Conservation (phyloP, 306 rosid genomes). For the Trifolium pratense region DNA sequence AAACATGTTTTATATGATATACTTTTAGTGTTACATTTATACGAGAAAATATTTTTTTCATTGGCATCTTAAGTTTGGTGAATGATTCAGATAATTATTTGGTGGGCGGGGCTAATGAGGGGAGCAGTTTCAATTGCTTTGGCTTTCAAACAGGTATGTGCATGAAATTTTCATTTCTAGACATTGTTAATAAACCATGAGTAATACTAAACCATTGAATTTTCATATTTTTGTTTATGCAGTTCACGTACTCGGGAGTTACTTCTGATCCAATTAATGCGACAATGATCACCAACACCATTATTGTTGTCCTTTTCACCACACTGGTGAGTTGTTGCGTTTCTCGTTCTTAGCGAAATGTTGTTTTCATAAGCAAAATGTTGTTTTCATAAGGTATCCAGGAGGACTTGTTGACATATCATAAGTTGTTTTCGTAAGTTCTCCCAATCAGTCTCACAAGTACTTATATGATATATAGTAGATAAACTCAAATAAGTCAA, state of each 20-base stretch:
- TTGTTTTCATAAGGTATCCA: no score
- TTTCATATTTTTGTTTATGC: constrained; percentile 38
- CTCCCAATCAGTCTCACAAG: no score
- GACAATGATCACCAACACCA: constrained; percentile 83
- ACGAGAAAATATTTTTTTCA: constrained; percentile 1
- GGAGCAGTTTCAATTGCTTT: constrained; percentile 95
- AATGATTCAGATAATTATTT: constrained; percentile 64
- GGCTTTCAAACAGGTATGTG: constrained; percentile 84
- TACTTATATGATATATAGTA: no score
- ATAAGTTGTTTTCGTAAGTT: no score
- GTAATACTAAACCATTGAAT: no score
- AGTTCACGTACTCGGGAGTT: constrained; percentile 86
- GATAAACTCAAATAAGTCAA: no score
- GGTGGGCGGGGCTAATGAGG: constrained; percentile 98
- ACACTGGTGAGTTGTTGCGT: constrained; percentile 62
- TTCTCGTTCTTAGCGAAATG: neutral
- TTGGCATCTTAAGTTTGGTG: constrained; percentile 8
- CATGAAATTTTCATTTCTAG: constrained; percentile 13
- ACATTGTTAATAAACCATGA: no score
- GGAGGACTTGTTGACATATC: no score
- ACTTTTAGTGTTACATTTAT: neutral
- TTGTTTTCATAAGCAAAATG: no score
- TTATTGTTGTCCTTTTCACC: constrained; percentile 81
- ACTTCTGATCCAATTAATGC: constrained; percentile 74
- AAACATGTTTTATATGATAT: constrained; percentile 20